Conservation (phyloP, 2,329 filamentous ascomycete genomes). For the Zymoseptoria pseudotritici region DNA sequence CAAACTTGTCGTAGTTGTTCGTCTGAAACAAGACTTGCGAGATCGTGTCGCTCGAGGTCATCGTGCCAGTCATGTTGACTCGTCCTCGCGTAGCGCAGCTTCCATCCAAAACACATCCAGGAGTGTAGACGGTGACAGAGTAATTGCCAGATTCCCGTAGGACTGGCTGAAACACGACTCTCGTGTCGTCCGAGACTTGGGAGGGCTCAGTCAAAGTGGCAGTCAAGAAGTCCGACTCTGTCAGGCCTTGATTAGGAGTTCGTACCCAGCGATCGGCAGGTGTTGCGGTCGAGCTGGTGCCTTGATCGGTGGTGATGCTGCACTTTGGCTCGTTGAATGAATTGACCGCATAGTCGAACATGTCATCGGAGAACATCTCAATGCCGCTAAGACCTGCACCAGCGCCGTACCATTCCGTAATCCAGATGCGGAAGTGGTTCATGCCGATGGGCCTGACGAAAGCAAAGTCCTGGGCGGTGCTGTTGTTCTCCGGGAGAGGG, state of each 20-base stretch:
- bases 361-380: slow-evolving; percentile 71
- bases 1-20: slow-evolving; percentile 95
- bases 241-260: slow-evolving; percentile 56
- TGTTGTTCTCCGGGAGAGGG: slow-evolving; percentile 65
- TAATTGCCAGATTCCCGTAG: slow-evolving; percentile 88
- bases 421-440: slow-evolving; percentile 76
- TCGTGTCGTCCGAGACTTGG: slow-evolving; percentile 46
- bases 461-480: slow-evolving; percentile 76
- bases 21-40: slow-evolving; percentile 71
- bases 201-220: slow-evolving; percentile 49
- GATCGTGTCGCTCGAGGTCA: slow-evolving; percentile 46
- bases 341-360: slow-evolving; percentile 67
- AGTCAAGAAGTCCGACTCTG: slow-evolving; percentile 69
- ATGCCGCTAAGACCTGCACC: slow-evolving; percentile 82
- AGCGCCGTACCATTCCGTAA: slow-evolving; percentile 77
- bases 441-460: slow-evolving; percentile 87
- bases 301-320: slow-evolving; percentile 54
- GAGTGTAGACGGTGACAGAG: slow-evolving; percentile 82
- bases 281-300: slow-evolving; percentile 60
- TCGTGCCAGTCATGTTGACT: slow-evolving; percentile 70
- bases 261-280: slow-evolving; percentile 55
- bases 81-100: slow-evolving; percentile 70
- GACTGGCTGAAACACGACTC: slow-evolving; percentile 74
- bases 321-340: slow-evolving; percentile 86
- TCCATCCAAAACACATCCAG: slow-evolving; percentile 74